Evolutionary conservation across 768 basidiomycete species (phyloP), one percentile per base, ranked within the genome.

Genomic region (Candolleomyces eurysporus): DNA sequence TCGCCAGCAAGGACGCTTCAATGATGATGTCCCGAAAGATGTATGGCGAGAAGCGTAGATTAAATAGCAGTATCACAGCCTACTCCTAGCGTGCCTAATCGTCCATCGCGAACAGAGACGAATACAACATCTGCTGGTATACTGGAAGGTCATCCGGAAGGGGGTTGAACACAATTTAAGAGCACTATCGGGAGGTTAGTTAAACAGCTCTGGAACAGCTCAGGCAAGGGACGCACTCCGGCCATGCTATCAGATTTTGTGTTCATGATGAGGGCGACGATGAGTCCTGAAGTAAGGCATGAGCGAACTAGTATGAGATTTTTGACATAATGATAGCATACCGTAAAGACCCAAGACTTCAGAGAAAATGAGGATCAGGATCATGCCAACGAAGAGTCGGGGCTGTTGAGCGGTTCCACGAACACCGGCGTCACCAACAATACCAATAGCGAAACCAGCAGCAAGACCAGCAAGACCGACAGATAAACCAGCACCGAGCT

Each of bases 351-450:
- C 94, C 79, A 95, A 76, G 3, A 96, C 92, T 83, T 94, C 92
- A 31, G 92, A 91, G 73, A 94, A 97, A 85, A 98, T 99, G 79
- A 99, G 92, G 75, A 99, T 98, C 63, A 98, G 83, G 66, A 97
- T 96, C 95, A 96, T 98, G 71, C 93, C 92, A 68, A 97, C 94
- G 76, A 90, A 96, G 67, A 97, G 80, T 68, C 92, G 80, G 56
- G 94, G 93, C 78, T 98, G 96, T 75, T 98, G 96, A 50, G 96
- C 96, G 57, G 96, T 97, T 62, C 96, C 97, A 50, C 97, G 83
- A 31, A 98, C 97, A 83, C 97, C 96, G 63, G 96, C 96, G 73
- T 99, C 97, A 72, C 97, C 97, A 61, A 98, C 97, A 71, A 98
- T 98, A 61, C 97, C 97, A 71, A 99, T 89, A 63, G 97, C 97